Base-by-base conservation (phyloP, 192 early-diverging fungal genomes). In the Dissophora globulifera region DNA sequence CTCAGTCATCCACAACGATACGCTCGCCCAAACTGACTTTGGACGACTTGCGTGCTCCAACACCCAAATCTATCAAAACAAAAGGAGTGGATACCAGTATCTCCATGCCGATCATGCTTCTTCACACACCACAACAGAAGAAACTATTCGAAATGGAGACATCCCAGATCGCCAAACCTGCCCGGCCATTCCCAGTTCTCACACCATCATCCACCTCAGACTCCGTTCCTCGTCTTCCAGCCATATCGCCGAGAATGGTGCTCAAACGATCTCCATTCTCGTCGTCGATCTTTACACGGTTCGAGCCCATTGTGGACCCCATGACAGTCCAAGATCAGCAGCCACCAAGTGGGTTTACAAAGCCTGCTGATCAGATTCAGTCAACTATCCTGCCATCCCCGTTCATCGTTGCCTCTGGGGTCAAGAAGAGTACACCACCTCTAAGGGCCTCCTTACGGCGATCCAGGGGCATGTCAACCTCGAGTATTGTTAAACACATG, bases 51-150 rank as follows among this genome's bases (percentile, higher is more conserved):
- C 63, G 72, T 0, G 72, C 58, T 7, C 63, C 72, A 17, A 76
- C 72, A 56, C 72, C 72, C 22, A 76, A 76, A 26, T 19, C 58
- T 30, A 9, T n/a, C 25, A 76, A 56, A 20, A 62, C 52, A 17
- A 50, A 26, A 13, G 23, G 26, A 2, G 16, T 16, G 4, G 43
- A 50, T 17, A 16, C 30, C 5, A 20, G 15, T 12, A 43, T 50
- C 13, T 25, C 57, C 15, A 54, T 76, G 52, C 72, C 72, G 10
- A 61, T 76, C 4, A 76, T 76, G 72, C 33, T 76, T 17, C 32
- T 76, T 35, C 62, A 76, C 30, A 76, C 72, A 19, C 72, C 72
- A 17, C 63, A 67, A 23, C 63, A 58, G 23, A 76, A 67, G 17
- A 35, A 62, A 17, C 51, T 76, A 5, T 75, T 55, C 42, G 32